Base-by-base conservation (phyloP, 2,329 filamentous ascomycete genomes). In the Apiospora arundinis region DNA sequence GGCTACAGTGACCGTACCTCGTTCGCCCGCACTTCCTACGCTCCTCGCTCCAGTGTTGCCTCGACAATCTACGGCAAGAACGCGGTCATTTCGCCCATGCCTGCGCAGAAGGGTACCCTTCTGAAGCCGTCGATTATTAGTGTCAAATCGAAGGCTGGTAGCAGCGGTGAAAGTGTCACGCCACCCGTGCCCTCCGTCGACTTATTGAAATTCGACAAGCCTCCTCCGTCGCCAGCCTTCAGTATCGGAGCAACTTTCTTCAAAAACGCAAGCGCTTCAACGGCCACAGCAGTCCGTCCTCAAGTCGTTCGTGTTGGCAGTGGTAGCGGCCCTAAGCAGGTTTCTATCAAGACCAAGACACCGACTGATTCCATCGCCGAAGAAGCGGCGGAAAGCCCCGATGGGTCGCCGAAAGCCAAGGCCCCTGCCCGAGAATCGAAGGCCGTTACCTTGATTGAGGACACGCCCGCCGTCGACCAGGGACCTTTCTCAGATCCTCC, bases 41-140 rank as follows among this genome's bases (percentile, higher is more conserved):
- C 87, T 2, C 87, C 88, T 45, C 87, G 91, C 71, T 91, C 89
- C 67, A 95, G 93, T 78, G 93, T 98, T 74, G 95, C 95, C 4
- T 97, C 95, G 0, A 98, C 95, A 25, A 94, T 97, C 69, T 98
- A 98, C 80, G 93, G 94, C 75, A 95, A 95, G 84, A 94, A 97
- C 78, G 95, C 94, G 21, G 91, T 97, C 69, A 90, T 97, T 76
- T 95, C 87, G 79, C 93, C 86, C 92, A 74, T 80, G 28, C 78
- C 95, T 0, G 94, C 95, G 0, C 94, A 96, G 78, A 96, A 95
- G 69, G 93, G 94, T 72, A 93, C 95, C 79, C 91, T 95, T 73
- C 93, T 93, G 74, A 97, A 96, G 82, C 94, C 96, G 12, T 95
- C 94, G 46, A 92, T 98, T 79, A 95, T 99, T 80, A 97, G 94